Percentiles rank a stretch among this genome's conserved stretches.
Evolutionary conservation across 116 monocot species (phyloP).

Genomic region (Cymodocea nodosa): DNA sequence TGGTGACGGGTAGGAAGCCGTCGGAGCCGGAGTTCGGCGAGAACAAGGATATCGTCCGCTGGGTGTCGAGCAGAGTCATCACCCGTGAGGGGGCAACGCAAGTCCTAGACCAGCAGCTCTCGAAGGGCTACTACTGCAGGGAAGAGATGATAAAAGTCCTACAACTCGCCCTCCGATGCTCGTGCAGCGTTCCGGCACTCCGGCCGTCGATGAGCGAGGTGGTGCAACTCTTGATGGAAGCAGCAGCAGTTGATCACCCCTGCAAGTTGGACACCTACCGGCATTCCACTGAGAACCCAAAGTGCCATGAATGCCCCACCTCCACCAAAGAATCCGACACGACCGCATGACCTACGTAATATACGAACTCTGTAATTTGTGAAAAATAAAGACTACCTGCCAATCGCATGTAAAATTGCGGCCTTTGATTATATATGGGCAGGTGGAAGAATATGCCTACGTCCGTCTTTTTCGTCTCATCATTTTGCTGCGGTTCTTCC

Average conservation of each 20-base stretch:
- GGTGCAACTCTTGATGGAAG: slow-evolving; percentile 64
- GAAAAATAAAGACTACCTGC: too few species aligned
- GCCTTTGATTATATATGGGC: too few species aligned
- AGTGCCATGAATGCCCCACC: neutral
- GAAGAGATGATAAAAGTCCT: slow-evolving; percentile 73
- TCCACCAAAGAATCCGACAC: slow-evolving; percentile 1
- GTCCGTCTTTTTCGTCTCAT: neutral
- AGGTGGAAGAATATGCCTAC: too few species aligned
- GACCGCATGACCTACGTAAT: neutral
- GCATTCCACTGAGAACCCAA: neutral
- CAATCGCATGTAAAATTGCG: too few species aligned
- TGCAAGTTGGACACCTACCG: slow-evolving; percentile 6
- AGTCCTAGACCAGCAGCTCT: slow-evolving; percentile 43
- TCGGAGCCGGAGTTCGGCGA: slow-evolving; percentile 75
- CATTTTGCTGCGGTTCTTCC: too few species aligned
- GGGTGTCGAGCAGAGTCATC: slow-evolving; percentile 49
- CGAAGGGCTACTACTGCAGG: slow-evolving; percentile 38
- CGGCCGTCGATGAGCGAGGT: slow-evolving; percentile 89
- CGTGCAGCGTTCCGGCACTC: slow-evolving; percentile 40
- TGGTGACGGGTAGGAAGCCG: slow-evolving; percentile 84
- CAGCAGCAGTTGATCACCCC: slow-evolving; percentile 10
- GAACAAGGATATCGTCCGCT: slow-evolving; percentile 57
- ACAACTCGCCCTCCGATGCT: slow-evolving; percentile 63
- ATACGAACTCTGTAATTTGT: too few species aligned
- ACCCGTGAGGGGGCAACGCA: slow-evolving; percentile 36